Evolutionary conservation across 164 flowering plant genomes (phyloP).

Genomic region (Hamamelis virginiana): DNA sequence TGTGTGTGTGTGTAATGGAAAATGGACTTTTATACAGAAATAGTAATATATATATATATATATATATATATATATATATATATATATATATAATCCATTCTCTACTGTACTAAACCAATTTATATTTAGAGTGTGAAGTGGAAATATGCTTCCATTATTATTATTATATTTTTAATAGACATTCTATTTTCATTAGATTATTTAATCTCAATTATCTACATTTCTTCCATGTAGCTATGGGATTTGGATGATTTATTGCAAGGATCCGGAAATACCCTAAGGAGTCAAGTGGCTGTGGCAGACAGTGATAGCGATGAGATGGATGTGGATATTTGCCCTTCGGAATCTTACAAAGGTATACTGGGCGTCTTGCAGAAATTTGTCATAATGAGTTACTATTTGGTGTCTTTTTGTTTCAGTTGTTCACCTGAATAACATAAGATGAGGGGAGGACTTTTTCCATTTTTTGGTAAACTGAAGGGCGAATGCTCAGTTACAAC

Average conservation of each 20-base stretch:
- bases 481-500: too few species aligned
- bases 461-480: too few species aligned
- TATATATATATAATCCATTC: too few species aligned
- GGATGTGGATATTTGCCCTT: constrained; percentile 46
- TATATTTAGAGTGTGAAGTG: background rate
- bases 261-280: constrained; percentile 24
- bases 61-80: too few species aligned
- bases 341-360: constrained; percentile 40
- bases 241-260: constrained; percentile 59
- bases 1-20: background rate
- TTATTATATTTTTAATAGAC: too few species aligned
- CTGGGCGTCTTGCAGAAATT: background rate
- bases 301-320: constrained; percentile 58
- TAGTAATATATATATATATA: too few species aligned
- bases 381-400: background rate
- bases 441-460: too few species aligned
- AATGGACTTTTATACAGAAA: too few species aligned
- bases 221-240: constrained; percentile 51
- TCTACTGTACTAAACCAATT: too few species aligned
- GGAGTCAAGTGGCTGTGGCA: constrained; percentile 22
- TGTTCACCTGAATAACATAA: too few species aligned
- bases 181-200: background rate
- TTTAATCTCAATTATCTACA: background rate
- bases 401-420: too few species aligned
- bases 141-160: background rate